Evolutionary conservation across 2,329 filamentous ascomycete species (phyloP).

Genomic region (Colletotrichum camelliae): DNA sequence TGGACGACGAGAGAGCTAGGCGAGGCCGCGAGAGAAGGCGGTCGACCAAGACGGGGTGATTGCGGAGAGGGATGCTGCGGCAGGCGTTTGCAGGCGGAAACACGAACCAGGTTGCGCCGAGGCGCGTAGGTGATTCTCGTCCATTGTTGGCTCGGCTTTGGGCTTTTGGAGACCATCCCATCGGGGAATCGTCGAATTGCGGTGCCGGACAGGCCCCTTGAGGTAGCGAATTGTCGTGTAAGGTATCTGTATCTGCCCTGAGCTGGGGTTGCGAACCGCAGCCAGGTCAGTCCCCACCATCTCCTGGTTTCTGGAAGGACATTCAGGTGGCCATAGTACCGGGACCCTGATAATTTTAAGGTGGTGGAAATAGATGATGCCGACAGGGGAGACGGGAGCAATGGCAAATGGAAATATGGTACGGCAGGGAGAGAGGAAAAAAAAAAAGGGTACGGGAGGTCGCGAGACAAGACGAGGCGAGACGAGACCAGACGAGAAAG

Average conservation of each 20-base stretch:
- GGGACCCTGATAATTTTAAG: conserved; percentile 21
- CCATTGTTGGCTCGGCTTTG: conserved; percentile 13
- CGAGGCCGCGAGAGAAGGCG: not conserved
- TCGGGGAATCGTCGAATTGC: not conserved
- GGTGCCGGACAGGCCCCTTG: conserved; percentile 2
- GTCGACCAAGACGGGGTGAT: conserved; percentile 2
- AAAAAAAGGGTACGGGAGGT: not conserved
- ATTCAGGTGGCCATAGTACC: conserved; percentile 21
- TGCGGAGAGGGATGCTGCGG: conserved; percentile 1
- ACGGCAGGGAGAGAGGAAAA: not conserved
- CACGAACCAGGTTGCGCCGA: not conserved
- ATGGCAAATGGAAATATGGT: conserved; percentile 6
- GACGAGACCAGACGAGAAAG: not conserved
- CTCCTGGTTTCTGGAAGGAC: conserved; percentile 17
- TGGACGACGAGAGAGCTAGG: not conserved
- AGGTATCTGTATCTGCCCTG: not conserved
- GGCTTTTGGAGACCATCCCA: not conserved
- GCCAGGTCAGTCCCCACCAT: not conserved
- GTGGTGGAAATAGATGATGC: conserved; percentile 19
- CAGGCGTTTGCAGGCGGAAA: not conserved
- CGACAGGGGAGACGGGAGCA: not conserved
- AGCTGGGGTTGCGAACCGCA: not conserved
- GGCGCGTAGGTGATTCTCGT: conserved; percentile 3
- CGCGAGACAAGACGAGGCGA: conserved; percentile 8
- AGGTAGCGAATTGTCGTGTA: not conserved